A percentile compares a stretch with the other conserved stretches of the same genome.
phyloP scores from a whole-genome alignment of 805 yeast species.

The Metschnikowia kofuensis region DNA sequence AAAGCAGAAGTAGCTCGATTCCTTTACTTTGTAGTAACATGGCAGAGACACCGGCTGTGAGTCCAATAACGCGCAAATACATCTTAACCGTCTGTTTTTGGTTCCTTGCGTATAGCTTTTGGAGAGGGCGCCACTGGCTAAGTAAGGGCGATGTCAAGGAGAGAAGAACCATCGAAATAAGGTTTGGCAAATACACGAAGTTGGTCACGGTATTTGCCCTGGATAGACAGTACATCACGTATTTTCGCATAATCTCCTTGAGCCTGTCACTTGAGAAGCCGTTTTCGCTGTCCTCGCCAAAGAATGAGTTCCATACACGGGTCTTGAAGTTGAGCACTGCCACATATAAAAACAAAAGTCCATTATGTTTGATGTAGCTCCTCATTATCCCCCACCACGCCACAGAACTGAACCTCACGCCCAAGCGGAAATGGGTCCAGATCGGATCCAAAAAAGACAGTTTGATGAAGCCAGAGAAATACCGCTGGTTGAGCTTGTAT shows the following conservation, averaged over 20 bases:
- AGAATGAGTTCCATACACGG: constrained; percentile 22
- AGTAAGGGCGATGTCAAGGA: constrained; percentile 34
- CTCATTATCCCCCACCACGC: constrained; percentile 29
- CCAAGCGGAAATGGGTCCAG: constrained; percentile 38
- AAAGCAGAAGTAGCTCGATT: not conserved
- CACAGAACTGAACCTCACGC: constrained; percentile 22
- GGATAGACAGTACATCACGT: constrained; percentile 20
- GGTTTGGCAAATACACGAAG: constrained; percentile 36
- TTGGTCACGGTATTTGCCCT: constrained; percentile 31
- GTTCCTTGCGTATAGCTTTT: constrained; percentile 14
- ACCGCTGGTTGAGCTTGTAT: constrained; percentile 33
- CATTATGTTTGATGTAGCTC: constrained; percentile 28
- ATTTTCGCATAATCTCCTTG: constrained; percentile 13
- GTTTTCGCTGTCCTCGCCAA: constrained; percentile 20
- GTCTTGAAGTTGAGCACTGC: constrained; percentile 21
- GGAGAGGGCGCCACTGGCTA: constrained; percentile 11
- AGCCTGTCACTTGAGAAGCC: constrained; percentile 1
- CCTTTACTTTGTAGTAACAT: constrained; percentile 20
- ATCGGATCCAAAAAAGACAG: constrained; percentile 35
- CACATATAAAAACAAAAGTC: constrained; percentile 18
- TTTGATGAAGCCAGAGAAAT: constrained; percentile 33
- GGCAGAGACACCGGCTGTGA: constrained; percentile 30
- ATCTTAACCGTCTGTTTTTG: constrained; percentile 29
- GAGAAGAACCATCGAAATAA: constrained; percentile 32
- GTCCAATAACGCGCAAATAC: constrained; percentile 36